These are phyloP conservation scores for Citrus maxima DNA, from an alignment of 345 rosid species.

Conservation along the genomic window DNA sequence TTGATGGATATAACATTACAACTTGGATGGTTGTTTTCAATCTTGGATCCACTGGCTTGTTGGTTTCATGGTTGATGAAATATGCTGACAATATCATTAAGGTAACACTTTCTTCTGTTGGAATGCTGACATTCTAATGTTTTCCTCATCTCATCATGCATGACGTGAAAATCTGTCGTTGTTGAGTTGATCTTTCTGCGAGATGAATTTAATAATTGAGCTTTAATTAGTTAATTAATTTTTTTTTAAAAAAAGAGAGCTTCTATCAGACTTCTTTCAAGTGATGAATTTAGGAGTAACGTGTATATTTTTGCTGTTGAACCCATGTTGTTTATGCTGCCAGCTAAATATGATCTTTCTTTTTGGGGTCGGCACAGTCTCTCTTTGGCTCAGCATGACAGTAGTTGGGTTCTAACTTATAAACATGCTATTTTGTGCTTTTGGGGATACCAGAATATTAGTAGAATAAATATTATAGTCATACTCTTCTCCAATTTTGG, in stretches of 20 bases:
- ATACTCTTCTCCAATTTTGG: neutral
- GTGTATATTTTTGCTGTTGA: neutral
- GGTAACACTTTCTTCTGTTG: conserved; percentile 38
- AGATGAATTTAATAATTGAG: neutral
- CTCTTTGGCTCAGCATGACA: neutral
- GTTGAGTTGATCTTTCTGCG: neutral
- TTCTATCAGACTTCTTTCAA: neutral
- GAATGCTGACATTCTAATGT: neutral
- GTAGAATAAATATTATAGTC: neutral
- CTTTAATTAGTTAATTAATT: neutral
- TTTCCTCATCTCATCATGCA: neutral
- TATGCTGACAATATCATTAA: conserved; percentile 94
- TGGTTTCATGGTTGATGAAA: conserved; percentile 90
- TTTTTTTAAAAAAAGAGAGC: neutral
- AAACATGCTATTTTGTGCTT: neutral
- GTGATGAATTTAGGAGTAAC: neutral
- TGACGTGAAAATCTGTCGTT: neutral
- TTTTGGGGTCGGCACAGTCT: neutral
- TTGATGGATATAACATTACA: conserved; percentile 67
- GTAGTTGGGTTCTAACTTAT: neutral
- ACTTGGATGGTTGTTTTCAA: conserved; percentile 88
- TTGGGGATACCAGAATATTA: neutral
- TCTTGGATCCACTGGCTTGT: conserved; percentile 74
- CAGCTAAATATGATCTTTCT: neutral
- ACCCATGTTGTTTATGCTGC: neutral